Evolutionary conservation across 1,284 basidiomycete genomes (phyloP).

Genomic region (Volvariella surrecta): DNA sequence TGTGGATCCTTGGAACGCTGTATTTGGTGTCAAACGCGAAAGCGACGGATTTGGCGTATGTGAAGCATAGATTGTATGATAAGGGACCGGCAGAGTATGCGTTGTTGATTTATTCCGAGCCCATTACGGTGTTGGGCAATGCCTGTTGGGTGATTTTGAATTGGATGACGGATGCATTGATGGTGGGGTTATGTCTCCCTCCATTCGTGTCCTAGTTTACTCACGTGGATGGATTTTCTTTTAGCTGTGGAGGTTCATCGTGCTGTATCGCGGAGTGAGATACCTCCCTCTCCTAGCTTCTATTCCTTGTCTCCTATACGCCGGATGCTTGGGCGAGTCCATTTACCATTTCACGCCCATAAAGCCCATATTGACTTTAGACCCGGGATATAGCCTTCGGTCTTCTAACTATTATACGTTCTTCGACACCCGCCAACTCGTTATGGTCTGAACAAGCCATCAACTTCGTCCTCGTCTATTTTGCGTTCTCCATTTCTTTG

Average conservation of each 20-base stretch:
- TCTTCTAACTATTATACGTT: neutral
- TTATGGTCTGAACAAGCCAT: neutral
- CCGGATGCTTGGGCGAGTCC: neutral
- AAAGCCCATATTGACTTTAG: too few relatives aligned
- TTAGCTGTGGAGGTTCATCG: conserved; percentile 1
- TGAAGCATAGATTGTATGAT: conserved; percentile 37
- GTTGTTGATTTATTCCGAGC: conserved; percentile 11
- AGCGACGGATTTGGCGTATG: conserved; percentile 31
- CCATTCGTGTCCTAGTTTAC: neutral
- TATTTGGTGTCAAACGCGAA: conserved; percentile 28
- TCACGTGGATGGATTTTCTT: neutral
- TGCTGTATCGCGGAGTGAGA: neutral
- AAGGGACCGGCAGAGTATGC: conserved; percentile 33
- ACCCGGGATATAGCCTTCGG: conserved; percentile 1
- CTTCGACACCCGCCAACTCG: neutral
- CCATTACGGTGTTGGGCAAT: neutral
- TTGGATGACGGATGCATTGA: neutral
- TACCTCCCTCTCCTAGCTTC: neutral
- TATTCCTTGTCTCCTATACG: neutral
- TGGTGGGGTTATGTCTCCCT: neutral
- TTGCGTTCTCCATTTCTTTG: neutral
- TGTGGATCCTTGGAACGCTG: conserved; percentile 29
- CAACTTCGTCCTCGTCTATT: neutral
- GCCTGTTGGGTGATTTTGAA: neutral
- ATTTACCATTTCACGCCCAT: too few relatives aligned